phyloP scores from a whole-genome alignment of 768 basidiomycete genomes.

The Sarcodon aspratus region DNA sequence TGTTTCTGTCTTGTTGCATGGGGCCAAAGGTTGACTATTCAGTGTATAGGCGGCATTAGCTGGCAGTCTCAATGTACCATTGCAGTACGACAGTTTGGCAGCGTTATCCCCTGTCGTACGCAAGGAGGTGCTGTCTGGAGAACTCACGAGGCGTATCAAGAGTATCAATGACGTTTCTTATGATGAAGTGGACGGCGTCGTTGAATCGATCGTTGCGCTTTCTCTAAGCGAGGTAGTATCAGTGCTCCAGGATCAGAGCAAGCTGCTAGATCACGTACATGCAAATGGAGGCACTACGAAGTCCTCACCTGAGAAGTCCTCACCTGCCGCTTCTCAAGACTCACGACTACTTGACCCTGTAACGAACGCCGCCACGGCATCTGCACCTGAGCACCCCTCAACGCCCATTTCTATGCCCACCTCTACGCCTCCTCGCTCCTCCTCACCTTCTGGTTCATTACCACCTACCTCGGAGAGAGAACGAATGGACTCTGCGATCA shows the following conservation, averaged over 20 bases:
- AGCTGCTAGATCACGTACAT: constrained; percentile 53
- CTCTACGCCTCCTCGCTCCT: constrained; percentile 74
- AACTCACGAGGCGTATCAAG: constrained; percentile 67
- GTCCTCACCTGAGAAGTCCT: constrained; percentile 36
- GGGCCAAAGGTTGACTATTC: not conserved
- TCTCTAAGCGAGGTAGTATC: constrained; percentile 70
- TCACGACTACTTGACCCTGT: constrained; percentile 58
- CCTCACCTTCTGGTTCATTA: constrained; percentile 60
- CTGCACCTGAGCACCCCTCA: constrained; percentile 83
- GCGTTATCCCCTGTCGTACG: constrained; percentile 79
- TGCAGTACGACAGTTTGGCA: constrained; percentile 81
- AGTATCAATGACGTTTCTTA: constrained; percentile 38
- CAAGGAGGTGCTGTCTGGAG: constrained; percentile 76
- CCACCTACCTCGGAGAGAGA: constrained; percentile 62
- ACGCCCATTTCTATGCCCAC: constrained; percentile 74
- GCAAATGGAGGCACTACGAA: constrained; percentile 22
- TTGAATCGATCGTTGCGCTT: constrained; percentile 59
- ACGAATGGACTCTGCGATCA: constrained; percentile 57
- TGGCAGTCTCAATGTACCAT: constrained; percentile 70
- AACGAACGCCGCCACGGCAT: constrained; percentile 61
- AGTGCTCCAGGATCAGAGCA: constrained; percentile 59
- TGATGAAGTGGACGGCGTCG: constrained; percentile 49
- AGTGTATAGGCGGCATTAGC: constrained; percentile 58
- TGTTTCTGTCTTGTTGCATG: constrained; percentile 9
- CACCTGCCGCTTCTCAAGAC: constrained; percentile 54